phyloP scores from a whole-genome alignment of 495 filamentous ascomycete species.

The Aspergillus sclerotioniger region DNA sequence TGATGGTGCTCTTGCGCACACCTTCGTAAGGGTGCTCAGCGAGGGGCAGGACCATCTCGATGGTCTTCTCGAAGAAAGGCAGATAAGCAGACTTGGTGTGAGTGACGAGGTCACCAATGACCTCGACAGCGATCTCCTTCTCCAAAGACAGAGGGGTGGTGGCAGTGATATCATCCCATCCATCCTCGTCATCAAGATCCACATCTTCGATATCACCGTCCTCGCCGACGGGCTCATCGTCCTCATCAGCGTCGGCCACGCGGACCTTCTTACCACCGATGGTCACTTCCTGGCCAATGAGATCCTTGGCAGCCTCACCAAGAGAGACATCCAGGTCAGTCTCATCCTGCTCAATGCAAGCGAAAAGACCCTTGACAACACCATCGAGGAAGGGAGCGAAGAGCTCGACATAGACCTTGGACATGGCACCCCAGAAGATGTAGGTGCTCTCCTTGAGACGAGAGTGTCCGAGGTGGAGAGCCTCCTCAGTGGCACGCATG shows the following conservation, averaged over 20 bases:
- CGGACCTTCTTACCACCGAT: constrained; percentile 82
- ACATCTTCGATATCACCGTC: constrained; percentile 60
- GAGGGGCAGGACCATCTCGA: constrained; percentile 75
- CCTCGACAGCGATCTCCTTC: constrained; percentile 96
- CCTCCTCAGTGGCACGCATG: constrained; percentile 90
- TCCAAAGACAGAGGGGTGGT: constrained; percentile 87
- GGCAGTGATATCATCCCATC: constrained; percentile 77
- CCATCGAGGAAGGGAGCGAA: constrained; percentile 84
- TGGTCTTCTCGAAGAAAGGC: constrained; percentile 87
- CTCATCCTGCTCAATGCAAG: constrained; percentile 86
- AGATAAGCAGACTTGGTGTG: constrained; percentile 73
- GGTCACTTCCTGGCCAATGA: constrained; percentile 72
- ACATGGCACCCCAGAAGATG: constrained; percentile 91
- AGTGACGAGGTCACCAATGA: constrained; percentile 87
- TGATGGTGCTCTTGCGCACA: constrained; percentile 83
- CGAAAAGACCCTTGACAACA: constrained; percentile 80
- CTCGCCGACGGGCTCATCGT: constrained; percentile 48
- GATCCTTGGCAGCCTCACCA: constrained; percentile 72
- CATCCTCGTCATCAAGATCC: constrained; percentile 72
- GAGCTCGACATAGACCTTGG: constrained; percentile 89
- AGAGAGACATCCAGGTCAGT: constrained; percentile 78
- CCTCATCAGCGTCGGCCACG: constrained; percentile 59
- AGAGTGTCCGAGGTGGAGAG: constrained; percentile 82
- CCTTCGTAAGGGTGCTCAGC: constrained; percentile 90
- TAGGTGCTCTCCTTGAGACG: constrained; percentile 92